These are phyloP conservation scores for Monosporozyma servazzii DNA, from an alignment of 805 yeast species.

Conservation along the genomic window DNA sequence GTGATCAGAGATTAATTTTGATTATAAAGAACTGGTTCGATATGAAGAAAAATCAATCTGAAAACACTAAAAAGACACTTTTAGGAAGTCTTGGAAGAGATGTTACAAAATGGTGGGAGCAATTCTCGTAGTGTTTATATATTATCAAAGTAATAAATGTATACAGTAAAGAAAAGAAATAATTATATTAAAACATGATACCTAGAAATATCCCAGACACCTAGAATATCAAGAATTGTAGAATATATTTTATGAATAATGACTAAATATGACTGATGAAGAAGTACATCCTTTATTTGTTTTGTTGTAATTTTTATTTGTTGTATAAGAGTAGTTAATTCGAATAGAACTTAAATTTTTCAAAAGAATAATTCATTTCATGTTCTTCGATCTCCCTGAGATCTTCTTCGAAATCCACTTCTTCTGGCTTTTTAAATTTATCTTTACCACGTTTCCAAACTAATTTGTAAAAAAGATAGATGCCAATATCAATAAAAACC, in stretches of 20 bases:
- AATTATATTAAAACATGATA: background rate
- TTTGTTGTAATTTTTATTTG: background rate
- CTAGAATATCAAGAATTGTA: background rate
- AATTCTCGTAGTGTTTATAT: background rate
- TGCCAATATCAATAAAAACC: constrained; percentile 47
- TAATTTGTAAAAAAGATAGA: constrained; percentile 46
- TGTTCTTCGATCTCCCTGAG: constrained; percentile 51
- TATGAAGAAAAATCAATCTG: constrained; percentile 1
- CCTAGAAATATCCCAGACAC: background rate
- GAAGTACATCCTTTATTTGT: background rate
- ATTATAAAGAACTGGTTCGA: constrained; percentile 27
- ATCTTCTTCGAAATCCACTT: constrained; percentile 48
- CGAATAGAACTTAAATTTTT: constrained; percentile 14
- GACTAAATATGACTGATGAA: background rate
- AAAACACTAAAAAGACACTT: constrained; percentile 4
- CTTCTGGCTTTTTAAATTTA: constrained; percentile 35
- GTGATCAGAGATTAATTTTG: constrained; percentile 11
- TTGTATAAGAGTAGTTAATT: background rate
- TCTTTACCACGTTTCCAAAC: constrained; percentile 35
- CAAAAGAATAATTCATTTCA: constrained; percentile 30
- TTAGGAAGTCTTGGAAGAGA: constrained; percentile 18
- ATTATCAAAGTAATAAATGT: background rate
- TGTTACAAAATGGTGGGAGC: constrained; percentile 21
- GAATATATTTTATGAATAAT: background rate
- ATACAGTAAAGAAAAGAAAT: background rate